phyloP scores from a whole-genome alignment of 2,329 filamentous ascomycete species.

The Aureobasidium pullulans region DNA sequence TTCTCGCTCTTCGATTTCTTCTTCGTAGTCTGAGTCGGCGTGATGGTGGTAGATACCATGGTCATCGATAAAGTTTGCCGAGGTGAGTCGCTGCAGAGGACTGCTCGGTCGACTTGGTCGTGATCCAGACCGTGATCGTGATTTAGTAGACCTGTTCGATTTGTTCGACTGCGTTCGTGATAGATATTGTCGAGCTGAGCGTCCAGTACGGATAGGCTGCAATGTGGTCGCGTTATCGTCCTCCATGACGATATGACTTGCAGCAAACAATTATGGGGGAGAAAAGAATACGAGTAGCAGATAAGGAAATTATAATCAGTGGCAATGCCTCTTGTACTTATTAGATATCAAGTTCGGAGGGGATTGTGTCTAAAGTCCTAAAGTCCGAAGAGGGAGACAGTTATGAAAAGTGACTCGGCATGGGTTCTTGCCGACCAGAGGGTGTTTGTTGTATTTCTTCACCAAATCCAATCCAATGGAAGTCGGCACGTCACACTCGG shows the following conservation, averaged over 20 bases:
- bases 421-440: background rate
- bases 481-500: slow-evolving; percentile 8
- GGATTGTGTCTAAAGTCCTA: background rate
- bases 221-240: slow-evolving; percentile 1
- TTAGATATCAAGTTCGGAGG: background rate
- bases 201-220: slow-evolving; percentile 14
- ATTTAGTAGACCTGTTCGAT: background rate
- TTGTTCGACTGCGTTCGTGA: background rate
- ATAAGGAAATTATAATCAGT: background rate
- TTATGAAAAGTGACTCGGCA: background rate
- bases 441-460: slow-evolving; percentile 7
- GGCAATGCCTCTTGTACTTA: slow-evolving; percentile 6
- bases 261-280: background rate
- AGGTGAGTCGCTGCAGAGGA: slow-evolving; percentile 24
- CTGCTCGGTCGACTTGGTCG: slow-evolving; percentile 13
- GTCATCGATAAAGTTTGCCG: slow-evolving; percentile 29
- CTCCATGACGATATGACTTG: slow-evolving; percentile 9
- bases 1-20: background rate
- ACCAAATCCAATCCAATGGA: background rate
- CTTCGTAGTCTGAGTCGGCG: slow-evolving; percentile 8
- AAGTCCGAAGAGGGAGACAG: background rate
- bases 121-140: slow-evolving; percentile 19
- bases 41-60: slow-evolving; percentile 23
- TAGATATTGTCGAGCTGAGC: background rate
- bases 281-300: background rate